Evolutionary conservation across 2,329 filamentous ascomycete genomes (phyloP).

Genomic region (Monilinia aucupariae): DNA sequence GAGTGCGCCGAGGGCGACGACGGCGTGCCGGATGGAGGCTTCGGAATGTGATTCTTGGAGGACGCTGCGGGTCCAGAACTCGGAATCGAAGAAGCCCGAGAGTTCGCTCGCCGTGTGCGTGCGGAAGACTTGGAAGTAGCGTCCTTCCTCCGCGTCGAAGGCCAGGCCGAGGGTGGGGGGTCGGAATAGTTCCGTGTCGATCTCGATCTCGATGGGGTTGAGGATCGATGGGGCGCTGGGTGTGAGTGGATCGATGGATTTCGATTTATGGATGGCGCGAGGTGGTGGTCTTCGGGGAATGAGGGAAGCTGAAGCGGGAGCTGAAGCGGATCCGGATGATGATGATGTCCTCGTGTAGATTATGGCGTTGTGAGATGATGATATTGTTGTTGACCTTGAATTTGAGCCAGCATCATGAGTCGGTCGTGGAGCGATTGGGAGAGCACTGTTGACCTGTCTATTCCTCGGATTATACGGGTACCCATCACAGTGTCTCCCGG

Average conservation of each 20-base stretch:
- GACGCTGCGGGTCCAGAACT: slow-evolving; percentile 60
- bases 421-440: slow-evolving; percentile 29
- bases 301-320: background rate
- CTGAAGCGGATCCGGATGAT: background rate
- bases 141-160: slow-evolving; percentile 47
- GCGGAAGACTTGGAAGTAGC: slow-evolving; percentile 59
- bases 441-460: slow-evolving; percentile 17
- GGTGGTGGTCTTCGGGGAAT: background rate
- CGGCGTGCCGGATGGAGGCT: slow-evolving; percentile 57
- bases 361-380: slow-evolving; percentile 14
- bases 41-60: slow-evolving; percentile 59
- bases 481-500: slow-evolving; percentile 54
- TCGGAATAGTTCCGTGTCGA: background rate
- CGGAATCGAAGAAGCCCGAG: slow-evolving; percentile 61
- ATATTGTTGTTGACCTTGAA: too few species aligned
- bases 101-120: slow-evolving; percentile 56
- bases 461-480: slow-evolving; percentile 41
- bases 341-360: background rate
- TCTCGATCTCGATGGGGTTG: background rate
- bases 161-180: slow-evolving; percentile 25
- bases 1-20: slow-evolving; percentile 59
- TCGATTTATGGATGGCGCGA: background rate
- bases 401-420: slow-evolving; percentile 1
- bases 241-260: slow-evolving; percentile 7
- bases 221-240: slow-evolving; percentile 5